Conservation (phyloP, 2,329 filamentous ascomycete genomes). For the Hymenoscyphus fraxineus region DNA sequence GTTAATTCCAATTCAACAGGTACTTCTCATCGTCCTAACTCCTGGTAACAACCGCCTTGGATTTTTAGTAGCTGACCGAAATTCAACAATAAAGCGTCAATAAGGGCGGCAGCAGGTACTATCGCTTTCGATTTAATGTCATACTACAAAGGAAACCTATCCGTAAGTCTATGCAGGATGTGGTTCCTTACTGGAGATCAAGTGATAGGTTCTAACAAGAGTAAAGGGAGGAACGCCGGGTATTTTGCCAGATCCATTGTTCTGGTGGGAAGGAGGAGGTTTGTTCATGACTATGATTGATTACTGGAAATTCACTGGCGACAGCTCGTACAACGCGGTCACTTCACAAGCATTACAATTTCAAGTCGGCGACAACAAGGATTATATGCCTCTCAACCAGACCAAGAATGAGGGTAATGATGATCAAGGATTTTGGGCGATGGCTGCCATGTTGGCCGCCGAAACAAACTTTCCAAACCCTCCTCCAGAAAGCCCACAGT, state of each 20-base stretch:
- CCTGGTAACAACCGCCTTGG: not conserved
- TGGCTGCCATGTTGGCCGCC: constrained; percentile 65
- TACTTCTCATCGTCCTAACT: constrained; percentile 14
- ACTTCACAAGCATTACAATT: constrained; percentile 64
- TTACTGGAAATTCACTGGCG: constrained; percentile 78
- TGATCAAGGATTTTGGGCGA: constrained; percentile 71
- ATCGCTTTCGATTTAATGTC: constrained; percentile 46
- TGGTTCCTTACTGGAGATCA: not conserved
- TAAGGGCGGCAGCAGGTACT: constrained; percentile 35
- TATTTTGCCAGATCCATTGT: constrained; percentile 47
- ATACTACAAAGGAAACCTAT: constrained; percentile 50
- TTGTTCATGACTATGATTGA: constrained; percentile 70
- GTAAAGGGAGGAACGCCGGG: constrained; percentile 45
- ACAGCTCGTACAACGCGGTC: constrained; percentile 65
- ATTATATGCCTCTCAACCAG: constrained; percentile 75
- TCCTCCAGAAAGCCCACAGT: constrained; percentile 53
- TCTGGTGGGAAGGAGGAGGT: constrained; percentile 67
- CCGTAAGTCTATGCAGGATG: constrained; percentile 31
- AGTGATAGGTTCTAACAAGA: constrained; percentile 7
- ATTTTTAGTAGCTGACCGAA: not conserved
- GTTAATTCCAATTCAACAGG: constrained; percentile 28
- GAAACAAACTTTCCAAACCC: constrained; percentile 62
- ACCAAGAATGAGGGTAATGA: constrained; percentile 67
- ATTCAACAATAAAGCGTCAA: constrained; percentile 27
- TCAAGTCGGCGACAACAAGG: constrained; percentile 66